Conservation (phyloP, 176 grass and related monocot genomes). For the Eleusine indica region DNA sequence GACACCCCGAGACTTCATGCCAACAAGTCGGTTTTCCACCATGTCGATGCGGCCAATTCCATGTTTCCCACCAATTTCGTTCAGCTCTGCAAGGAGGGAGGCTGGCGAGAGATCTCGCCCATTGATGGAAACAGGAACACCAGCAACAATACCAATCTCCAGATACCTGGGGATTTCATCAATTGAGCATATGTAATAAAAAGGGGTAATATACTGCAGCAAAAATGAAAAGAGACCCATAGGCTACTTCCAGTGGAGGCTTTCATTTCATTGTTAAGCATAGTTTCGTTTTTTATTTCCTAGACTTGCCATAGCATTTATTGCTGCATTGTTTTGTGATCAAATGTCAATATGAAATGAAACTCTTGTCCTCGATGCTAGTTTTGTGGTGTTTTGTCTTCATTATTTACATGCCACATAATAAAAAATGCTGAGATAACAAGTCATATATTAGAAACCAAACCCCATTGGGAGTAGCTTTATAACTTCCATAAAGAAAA, state of each 20-base stretch:
- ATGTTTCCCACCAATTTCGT: slow-evolving; percentile 77
- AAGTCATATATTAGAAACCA: too few species aligned
- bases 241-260: too few species aligned
- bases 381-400: too few species aligned
- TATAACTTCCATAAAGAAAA: not conserved
- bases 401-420: too few species aligned
- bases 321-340: too few species aligned
- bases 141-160: slow-evolving; percentile 75
- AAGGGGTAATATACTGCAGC: not conserved
- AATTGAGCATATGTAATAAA: not conserved
- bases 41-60: slow-evolving; percentile 85
- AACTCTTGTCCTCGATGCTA: too few species aligned
- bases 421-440: too few species aligned
- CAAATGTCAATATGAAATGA: too few species aligned
- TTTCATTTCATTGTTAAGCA: too few species aligned
- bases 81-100: slow-evolving; percentile 75
- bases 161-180: slow-evolving; percentile 57
- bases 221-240: not conserved
- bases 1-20: slow-evolving; percentile 93
- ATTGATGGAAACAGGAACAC: slow-evolving; percentile 84
- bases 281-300: too few species aligned
- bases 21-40: slow-evolving; percentile 89
- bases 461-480: not conserved
- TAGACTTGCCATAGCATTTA: too few species aligned
- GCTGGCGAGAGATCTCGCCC: slow-evolving; percentile 72